Evolutionary conservation across 2,329 filamentous ascomycete species (phyloP), one percentile per base, ranked within the genome.

Genomic region (Fusarium nisikadoi): DNA sequence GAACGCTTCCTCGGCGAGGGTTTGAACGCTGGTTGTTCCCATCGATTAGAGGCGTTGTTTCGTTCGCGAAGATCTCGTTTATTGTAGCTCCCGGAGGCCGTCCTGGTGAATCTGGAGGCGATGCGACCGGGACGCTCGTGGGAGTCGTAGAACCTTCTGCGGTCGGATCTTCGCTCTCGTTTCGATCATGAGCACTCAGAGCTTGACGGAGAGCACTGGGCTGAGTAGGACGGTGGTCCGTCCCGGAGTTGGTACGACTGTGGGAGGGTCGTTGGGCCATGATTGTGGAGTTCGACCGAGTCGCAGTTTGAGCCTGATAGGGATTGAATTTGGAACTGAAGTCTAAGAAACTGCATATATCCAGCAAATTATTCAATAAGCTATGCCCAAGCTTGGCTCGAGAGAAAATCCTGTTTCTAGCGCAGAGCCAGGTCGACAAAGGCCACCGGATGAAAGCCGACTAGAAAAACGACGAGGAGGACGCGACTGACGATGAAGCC

Each of bases 1-100:
- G 78, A 13, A 75, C 60, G 39, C 70, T 75, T 29, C 72, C 70
- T 47, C 72, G 73, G 25, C 73, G 73, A 17, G 60, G 57, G 42
- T 27, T 67, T 19, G 69, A 42, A 14, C 65, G 62, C 75, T 73
- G 43, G 81, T 73, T 55, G 65, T 31, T 76, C 27, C 56, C 69
- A 12, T 79, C 77, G 17, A 89, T 82, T 31, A 91, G 80, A 5
- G 86, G 83, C 3, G 88, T 89, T 5, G 83, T 84, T 74, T 91
- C 89, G 71, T 80, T 81, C 12, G 81, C 73, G 39, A 71, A 71
- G 25, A 72, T 65, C 27, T 67, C 57, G 63, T 41, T 50, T 45
- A 68, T 67, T 52, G 61, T 36, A 36, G 72, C 39, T 57, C 68
- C 74, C 60, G 77, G 31, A 65, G 74, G 9, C 72, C 79, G 69